These are phyloP conservation scores for Triangularia setosa DNA, from an alignment of 2,329 filamentous ascomycete species.

Conservation along the genomic window DNA sequence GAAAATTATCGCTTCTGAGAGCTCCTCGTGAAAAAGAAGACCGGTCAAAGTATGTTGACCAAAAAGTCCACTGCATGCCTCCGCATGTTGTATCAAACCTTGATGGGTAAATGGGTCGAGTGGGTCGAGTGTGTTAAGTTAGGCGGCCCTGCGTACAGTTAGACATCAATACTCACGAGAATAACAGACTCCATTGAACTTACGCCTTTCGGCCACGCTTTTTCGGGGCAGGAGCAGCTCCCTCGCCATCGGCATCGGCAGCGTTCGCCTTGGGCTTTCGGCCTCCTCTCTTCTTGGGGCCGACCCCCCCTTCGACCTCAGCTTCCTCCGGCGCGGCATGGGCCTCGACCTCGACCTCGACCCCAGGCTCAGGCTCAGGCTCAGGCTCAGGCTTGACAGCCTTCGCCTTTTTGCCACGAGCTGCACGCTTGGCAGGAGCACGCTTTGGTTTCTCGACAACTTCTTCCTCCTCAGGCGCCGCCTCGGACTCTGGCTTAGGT, in stretches of 20 bases:
- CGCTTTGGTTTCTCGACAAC: conserved; percentile 1
- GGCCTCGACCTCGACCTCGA: conserved; percentile 1
- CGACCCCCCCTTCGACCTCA: conserved; percentile 13
- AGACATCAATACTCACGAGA: neutral
- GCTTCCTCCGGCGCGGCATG: conserved; percentile 15
- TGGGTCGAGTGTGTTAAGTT: neutral
- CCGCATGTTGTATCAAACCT: neutral
- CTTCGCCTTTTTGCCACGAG: conserved; percentile 21
- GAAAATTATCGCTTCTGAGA: neutral
- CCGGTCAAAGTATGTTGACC: neutral
- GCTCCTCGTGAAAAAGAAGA: neutral
- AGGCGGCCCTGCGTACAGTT: neutral
- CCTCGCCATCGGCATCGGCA: neutral
- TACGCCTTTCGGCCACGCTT: conserved; percentile 1
- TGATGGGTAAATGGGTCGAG: neutral
- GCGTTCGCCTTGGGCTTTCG: conserved; percentile 10
- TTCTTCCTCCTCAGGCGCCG: conserved; percentile 1
- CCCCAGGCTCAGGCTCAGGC: conserved; percentile 2
- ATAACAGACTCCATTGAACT: neutral
- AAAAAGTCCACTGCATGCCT: neutral
- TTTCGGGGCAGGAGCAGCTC: neutral
- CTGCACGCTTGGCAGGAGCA: conserved; percentile 14
- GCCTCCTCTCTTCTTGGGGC: conserved; percentile 13
- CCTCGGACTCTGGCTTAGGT: neutral
- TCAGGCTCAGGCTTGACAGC: conserved; percentile 1